phyloP scores from a whole-genome alignment of 2,329 filamentous ascomycete species.

The Byssochlamys sp. region DNA sequence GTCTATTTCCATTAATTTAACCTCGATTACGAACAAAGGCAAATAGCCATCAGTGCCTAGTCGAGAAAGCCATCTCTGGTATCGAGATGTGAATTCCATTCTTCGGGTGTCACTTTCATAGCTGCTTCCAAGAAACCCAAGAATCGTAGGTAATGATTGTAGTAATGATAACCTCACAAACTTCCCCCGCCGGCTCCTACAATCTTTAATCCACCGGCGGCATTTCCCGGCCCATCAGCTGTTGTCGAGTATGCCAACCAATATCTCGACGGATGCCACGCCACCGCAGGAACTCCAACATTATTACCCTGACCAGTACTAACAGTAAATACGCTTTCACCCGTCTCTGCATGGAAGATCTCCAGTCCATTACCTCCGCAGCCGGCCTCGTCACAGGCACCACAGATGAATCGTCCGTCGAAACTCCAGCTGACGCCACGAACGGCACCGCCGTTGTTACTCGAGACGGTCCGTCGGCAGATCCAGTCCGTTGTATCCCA shows the following conservation, averaged over 20 bases:
- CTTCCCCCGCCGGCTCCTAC: constrained; percentile 37
- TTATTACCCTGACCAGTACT: constrained; percentile 26
- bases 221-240: constrained; percentile 30
- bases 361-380: constrained; percentile 37
- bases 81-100: background rate
- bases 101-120: background rate
- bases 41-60: background rate
- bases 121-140: background rate
- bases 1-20: background rate
- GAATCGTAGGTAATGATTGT: background rate
- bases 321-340: constrained; percentile 40
- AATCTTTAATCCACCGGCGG: constrained; percentile 37
- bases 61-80: background rate
- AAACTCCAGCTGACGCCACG: constrained; percentile 43
- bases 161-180: constrained; percentile 12
- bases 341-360: constrained; percentile 42
- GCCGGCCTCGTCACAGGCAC: constrained; percentile 39
- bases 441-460: constrained; percentile 35
- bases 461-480: constrained; percentile 39
- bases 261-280: constrained; percentile 42
- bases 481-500: constrained; percentile 46
- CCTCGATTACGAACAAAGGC: background rate
- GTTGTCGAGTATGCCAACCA: constrained; percentile 41
- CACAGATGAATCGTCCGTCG: constrained; percentile 40
- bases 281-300: constrained; percentile 36